Evolutionary conservation across 2,329 filamentous ascomycete genomes (phyloP), one percentile per base, ranked within the genome.

Genomic region (Zalaria obscura): DNA sequence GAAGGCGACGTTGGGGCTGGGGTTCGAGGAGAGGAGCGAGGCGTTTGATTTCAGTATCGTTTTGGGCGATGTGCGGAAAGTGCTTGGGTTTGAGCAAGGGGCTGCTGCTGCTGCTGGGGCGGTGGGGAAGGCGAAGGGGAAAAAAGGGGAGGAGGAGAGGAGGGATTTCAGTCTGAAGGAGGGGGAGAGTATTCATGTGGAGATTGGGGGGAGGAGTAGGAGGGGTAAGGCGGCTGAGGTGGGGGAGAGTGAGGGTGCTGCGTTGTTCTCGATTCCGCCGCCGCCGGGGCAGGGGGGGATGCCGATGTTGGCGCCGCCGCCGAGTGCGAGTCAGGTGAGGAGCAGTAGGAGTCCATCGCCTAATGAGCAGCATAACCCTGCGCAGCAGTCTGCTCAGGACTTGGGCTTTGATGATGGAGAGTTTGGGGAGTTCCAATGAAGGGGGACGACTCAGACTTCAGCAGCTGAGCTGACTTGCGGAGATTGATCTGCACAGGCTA

Each of bases 371-470:
- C 37, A 35, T 6, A 40, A 71, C 4, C 67, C 57, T 28, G 52
- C 54, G 36, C 50, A 51, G 40, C 52, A 50, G 26, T 62, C 61
- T 34, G 65, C 67, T 10, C 58, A 78, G 54, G 78, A 86, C 44
- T 54, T 89, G 48, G 84, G 84, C 0, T 91, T 91, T 52, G 85
- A 93, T 54, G 83, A 93, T 57, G 86, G 85, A 1, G 81, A 89
- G 55, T 88, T 87, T 72, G 85, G 84, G 18, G 85, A 93, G 62
- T 93, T 93, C 64, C 69, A 73, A 53, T 73, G 51, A 59, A 28
- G 18, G 18, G n/a, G 35, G 32, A 35, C 41, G 29, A 36, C 38
- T 37, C 38, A 40, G 34, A 8, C 8, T 31, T 18, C 18, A 18
- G 18, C 18, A 18, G 18, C 18, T 18, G 18, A 18, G 18, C 18